These are phyloP conservation scores for Emmonsia crescens DNA, from an alignment of 2,329 filamentous ascomycete genomes.

Conservation along the genomic window DNA sequence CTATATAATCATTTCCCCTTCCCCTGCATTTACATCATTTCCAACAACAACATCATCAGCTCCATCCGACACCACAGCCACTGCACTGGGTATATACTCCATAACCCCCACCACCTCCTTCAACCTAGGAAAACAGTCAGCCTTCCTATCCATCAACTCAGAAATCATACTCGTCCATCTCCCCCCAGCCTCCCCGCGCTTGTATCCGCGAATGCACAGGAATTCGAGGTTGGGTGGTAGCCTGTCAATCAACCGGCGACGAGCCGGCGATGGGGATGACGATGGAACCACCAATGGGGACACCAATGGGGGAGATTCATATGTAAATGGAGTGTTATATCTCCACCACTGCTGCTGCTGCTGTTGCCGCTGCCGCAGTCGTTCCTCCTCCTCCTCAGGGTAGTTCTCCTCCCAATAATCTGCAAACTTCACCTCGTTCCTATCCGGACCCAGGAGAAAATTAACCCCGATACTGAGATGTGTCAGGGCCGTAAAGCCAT, in stretches of 20 bases:
- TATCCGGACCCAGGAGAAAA: neutral
- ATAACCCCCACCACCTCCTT: neutral
- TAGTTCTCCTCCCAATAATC: neutral
- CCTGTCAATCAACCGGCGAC: neutral
- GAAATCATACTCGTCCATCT: neutral
- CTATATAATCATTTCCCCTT: too few relatives aligned
- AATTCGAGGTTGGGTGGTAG: neutral
- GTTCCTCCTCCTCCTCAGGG: neutral
- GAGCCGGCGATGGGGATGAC: neutral
- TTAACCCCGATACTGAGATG: constrained; percentile 1
- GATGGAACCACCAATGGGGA: too few relatives aligned
- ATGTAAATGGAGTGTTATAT: neutral
- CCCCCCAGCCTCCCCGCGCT: neutral
- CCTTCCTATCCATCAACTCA: neutral
- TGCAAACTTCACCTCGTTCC: neutral
- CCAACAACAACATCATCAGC: too few relatives aligned
- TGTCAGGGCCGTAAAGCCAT: neutral
- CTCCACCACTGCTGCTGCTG: neutral
- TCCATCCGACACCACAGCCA: neutral
- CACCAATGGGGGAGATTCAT: neutral
- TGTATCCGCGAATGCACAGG: constrained; percentile 1
- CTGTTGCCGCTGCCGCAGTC: too few relatives aligned
- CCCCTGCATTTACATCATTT: too few relatives aligned
- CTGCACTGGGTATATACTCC: neutral
- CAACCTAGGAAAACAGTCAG: neutral